Evolutionary conservation across 2,329 filamentous ascomycete species (phyloP).

Genomic region (Kalaharituber pfeilii): DNA sequence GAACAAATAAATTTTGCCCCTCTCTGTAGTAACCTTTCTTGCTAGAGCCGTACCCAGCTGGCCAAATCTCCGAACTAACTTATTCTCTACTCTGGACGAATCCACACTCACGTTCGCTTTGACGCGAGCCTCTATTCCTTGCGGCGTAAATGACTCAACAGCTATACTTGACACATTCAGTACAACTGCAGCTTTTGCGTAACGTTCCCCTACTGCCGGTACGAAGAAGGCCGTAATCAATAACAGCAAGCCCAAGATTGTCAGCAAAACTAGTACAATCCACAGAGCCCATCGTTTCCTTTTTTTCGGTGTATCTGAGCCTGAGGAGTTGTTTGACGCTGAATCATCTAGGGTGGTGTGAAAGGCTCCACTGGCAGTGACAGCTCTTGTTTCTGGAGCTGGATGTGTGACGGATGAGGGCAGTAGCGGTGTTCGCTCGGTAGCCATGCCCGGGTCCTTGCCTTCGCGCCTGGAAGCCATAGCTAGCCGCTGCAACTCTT

Average conservation of each 20-base stretch:
- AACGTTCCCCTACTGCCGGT: conserved; percentile 64
- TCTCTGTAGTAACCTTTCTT: conserved; percentile 46
- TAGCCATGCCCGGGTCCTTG: background rate
- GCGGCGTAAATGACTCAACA: conserved; percentile 64
- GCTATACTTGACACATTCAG: conserved; percentile 71
- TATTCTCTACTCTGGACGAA: conserved; percentile 52
- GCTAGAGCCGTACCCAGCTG: conserved; percentile 65
- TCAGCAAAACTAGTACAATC: background rate
- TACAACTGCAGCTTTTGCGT: conserved; percentile 65
- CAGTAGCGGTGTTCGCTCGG: background rate
- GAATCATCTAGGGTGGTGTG: background rate
- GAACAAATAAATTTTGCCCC: conserved; percentile 57
- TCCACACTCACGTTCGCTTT: conserved; percentile 72
- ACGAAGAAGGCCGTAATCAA: conserved; percentile 48
- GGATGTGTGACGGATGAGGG: background rate
- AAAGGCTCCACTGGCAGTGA: background rate
- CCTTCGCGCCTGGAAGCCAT: background rate
- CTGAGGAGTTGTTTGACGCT: background rate
- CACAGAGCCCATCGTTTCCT: background rate
- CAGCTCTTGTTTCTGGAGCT: background rate
- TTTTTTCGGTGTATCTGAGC: background rate
- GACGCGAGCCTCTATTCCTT: conserved; percentile 62
- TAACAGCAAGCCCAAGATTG: background rate
- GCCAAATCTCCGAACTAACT: conserved; percentile 57
- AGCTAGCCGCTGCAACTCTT: too few relatives aligned